phyloP scores from a whole-genome alignment of 2,329 filamentous ascomycete genomes.

The Rhynchosporium graminicola region DNA sequence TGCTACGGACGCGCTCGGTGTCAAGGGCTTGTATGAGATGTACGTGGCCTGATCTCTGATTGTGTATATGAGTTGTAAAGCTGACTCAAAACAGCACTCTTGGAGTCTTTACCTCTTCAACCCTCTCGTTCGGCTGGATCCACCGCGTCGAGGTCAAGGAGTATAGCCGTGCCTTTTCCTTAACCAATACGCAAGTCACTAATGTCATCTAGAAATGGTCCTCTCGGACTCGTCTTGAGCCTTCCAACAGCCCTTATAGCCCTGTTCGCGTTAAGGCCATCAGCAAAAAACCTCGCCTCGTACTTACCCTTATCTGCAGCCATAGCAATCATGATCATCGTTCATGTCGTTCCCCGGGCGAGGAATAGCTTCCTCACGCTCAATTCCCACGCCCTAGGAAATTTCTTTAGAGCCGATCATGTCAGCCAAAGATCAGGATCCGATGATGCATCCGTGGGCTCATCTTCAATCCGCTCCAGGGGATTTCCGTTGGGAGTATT shows the following conservation, averaged over 20 bases:
- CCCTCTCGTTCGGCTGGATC: neutral
- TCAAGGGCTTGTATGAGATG: conserved; percentile 3
- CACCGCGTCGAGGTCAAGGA: conserved; percentile 4
- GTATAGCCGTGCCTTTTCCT: neutral
- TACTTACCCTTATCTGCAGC: conserved; percentile 9
- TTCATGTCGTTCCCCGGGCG: conserved; percentile 8
- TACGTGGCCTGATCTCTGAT: neutral
- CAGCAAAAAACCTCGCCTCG: conserved; percentile 1
- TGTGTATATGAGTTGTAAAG: neutral
- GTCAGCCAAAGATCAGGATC: neutral
- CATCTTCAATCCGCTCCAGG: conserved; percentile 11
- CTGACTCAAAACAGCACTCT: conserved; percentile 7
- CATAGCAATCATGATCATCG: neutral
- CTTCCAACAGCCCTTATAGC: neutral
- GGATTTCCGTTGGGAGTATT: neutral
- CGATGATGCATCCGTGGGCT: conserved; percentile 6
- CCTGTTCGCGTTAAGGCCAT: neutral
- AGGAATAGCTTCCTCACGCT: neutral
- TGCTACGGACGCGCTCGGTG: conserved; percentile 1
- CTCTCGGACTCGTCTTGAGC: neutral
- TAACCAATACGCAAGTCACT: no score
- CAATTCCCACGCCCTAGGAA: neutral
- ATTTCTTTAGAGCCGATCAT: neutral
- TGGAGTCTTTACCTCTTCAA: neutral
- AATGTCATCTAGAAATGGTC: conserved; percentile 5